Conservation (phyloP, 345 rosid genomes). For the Brassica napus region DNA sequence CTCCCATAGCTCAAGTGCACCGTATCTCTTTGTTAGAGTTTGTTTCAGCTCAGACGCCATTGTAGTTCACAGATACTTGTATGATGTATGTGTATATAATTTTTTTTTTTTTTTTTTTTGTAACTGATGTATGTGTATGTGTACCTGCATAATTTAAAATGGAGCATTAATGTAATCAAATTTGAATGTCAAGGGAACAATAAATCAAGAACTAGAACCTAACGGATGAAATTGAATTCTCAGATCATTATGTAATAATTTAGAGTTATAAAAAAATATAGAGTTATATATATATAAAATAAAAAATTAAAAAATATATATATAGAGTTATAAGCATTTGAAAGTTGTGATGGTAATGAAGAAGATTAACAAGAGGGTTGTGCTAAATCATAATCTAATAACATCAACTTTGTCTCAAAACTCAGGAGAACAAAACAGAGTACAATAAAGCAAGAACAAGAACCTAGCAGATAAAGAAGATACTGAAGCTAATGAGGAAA, state of each 20-base stretch:
- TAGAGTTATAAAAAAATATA: too few relatives aligned
- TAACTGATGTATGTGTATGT: too few relatives aligned
- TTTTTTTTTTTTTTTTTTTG: too few relatives aligned
- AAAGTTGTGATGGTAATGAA: background rate
- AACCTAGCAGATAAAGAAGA: too few relatives aligned
- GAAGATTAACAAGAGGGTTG: background rate
- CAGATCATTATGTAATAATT: background rate
- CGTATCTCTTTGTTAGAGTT: conserved; percentile 54
- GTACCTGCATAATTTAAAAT: conserved; percentile 33
- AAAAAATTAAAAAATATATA: too few relatives aligned
- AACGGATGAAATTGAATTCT: background rate
- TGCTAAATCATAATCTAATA: conserved; percentile 1
- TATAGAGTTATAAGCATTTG: background rate
- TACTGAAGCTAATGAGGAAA: too few relatives aligned
- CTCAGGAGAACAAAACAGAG: too few relatives aligned
- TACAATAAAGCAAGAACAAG: too few relatives aligned
- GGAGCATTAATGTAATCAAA: conserved; percentile 17
- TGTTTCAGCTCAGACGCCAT: conserved; percentile 69
- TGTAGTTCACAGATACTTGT: conserved; percentile 28
- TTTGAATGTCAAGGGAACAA: background rate
- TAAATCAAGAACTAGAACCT: conserved; percentile 1
- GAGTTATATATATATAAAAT: too few relatives aligned
- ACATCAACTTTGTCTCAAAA: background rate
- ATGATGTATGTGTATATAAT: too few relatives aligned
- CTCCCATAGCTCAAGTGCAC: conserved; percentile 73